phyloP scores from a whole-genome alignment of 2,329 filamentous ascomycete genomes.

The Thelonectria discophora region DNA sequence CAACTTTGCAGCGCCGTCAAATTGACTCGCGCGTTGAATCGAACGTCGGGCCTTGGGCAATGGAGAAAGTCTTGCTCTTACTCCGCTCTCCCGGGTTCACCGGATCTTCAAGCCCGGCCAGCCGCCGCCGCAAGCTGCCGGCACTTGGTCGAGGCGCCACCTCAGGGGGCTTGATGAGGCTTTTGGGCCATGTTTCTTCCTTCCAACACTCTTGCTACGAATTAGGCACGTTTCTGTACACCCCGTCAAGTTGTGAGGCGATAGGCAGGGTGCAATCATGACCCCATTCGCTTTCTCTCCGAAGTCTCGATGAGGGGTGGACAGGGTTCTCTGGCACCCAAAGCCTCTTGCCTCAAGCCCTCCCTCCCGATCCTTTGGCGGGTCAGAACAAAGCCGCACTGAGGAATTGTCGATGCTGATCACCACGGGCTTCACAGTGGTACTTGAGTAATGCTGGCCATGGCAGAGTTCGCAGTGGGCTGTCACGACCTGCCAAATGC shows the following conservation, averaged over 20 bases:
- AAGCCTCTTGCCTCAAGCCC: background rate
- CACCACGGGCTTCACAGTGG: constrained; percentile 4
- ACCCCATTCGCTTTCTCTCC: background rate
- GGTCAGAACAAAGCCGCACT: constrained; percentile 2
- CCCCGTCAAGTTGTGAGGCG: background rate
- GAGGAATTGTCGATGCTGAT: constrained; percentile 3
- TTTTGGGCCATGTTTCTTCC: background rate
- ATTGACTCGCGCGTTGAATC: too few relatives aligned
- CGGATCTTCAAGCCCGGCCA: constrained; percentile 10
- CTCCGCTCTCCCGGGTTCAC: constrained; percentile 12
- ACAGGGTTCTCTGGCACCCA: constrained; percentile 1
- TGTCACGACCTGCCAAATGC: constrained; percentile 14
- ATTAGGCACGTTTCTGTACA: too few relatives aligned
- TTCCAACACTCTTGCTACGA: background rate
- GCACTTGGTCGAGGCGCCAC: constrained; percentile 18
- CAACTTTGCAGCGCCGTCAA: too few relatives aligned
- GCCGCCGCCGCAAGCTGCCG: constrained; percentile 19
- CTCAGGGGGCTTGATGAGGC: background rate
- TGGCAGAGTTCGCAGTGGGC: background rate
- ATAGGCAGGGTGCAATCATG: constrained; percentile 6
- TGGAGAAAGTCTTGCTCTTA: background rate
- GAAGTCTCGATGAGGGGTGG: background rate
- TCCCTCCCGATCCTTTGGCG: background rate
- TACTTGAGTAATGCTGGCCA: constrained; percentile 6
- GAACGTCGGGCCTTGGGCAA: too few relatives aligned